Base-by-base conservation (phyloP, 2,329 filamentous ascomycete genomes). In the Trichoderma sp. region DNA sequence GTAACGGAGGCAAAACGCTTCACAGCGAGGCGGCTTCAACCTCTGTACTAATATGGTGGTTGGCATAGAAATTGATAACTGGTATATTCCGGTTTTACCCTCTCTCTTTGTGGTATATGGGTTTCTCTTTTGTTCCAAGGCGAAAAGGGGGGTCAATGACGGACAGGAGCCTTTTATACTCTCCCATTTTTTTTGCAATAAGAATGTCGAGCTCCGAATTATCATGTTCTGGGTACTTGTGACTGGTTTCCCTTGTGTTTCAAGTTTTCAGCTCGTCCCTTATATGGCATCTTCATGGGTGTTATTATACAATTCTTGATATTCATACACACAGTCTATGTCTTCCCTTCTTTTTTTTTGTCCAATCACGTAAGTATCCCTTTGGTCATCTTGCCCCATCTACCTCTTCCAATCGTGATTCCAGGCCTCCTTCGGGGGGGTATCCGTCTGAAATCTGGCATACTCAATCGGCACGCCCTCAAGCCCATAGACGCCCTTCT, bases 391-490 rank as follows among this genome's bases (percentile, higher is more conserved):
- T 19, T 34, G 17, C 50, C 3, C 71, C 71, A 73, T 81, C 72
- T 74, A 81, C 78, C 89, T 85, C 81, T 88, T 96, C 95, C 95
- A 99, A 14, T 82, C 89, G 79, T 96, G 88, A 80, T 98, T 95
- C 93, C 94, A 99, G n/a, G 92, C 87, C 70, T 89, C 86, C 73
- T 83, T 84, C 0, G 83, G 81, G 7, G 94, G 94, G 57, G 86
- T 92, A 74, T 98, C 94, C 39, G 91, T 94, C 84, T 97, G 90
- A 68, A 86, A 82, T 69, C 91, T 82, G 30, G 90, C 90, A 82
- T 97, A 97, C 83, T 99, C 95, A 73, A 98, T 93, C 15, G 95
- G 95, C 65, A 97, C 84, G 66, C 88, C 87, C 59, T 88, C 83
- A 56, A 83, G 81, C 44, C 84, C 82, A 81, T 90, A 97, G 19